Base-by-base conservation (phyloP, 148 eudicot genomes). In the Fagopyrum homotropicum region DNA sequence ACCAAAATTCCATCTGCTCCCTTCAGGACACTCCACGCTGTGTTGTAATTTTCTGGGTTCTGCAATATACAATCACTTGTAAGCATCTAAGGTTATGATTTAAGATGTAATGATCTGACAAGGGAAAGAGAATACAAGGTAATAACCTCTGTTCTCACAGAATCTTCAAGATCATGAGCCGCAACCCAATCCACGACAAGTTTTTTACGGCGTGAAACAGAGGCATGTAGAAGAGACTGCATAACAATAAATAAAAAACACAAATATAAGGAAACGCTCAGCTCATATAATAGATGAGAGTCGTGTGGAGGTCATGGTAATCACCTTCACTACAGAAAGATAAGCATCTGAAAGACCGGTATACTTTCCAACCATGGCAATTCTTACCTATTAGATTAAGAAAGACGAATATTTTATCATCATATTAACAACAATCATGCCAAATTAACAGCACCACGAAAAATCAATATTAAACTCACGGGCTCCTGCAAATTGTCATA, bases 301-400 rank as follows among this genome's bases (percentile, higher is more conserved):
- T 59, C 61, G 26, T n/a, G 26, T 5, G 3, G 14, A 5, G 48
- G 69, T 29, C 7, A 14, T 4, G 55, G 11, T 16, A 51, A 69
- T 73, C 78, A 85, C 99, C 99, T 95, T 92, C 64, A 95, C 76
- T 46, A 95, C 94, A 76, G 99, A 96, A 17, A 96, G 88, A 81
- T 96, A 96, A 54, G 99, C 87, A 86, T 96, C 99, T 52, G 98
- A 83, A 79, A 92, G 98, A 44, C 97, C 99, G 2, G 98, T 92
- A 80, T 96, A 96, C 83, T 96, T 96, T 49, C 99, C 99, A 55
- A 96, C 99, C 98, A 96, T 96, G 79, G 97, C 99, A 69, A 96
- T 86, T 84, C 91, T 90, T 63, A 92, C 98, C 99, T 96, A 84
- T 69, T 22, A 70, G 73, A 73, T 50, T 40, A 29, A 72, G 57